A percentile compares a stretch with the other conserved stretches of the same genome.
These are phyloP conservation scores for Termitomyces bulborhizus DNA, from an alignment of 768 basidiomycete species.

Conservation along the genomic window DNA sequence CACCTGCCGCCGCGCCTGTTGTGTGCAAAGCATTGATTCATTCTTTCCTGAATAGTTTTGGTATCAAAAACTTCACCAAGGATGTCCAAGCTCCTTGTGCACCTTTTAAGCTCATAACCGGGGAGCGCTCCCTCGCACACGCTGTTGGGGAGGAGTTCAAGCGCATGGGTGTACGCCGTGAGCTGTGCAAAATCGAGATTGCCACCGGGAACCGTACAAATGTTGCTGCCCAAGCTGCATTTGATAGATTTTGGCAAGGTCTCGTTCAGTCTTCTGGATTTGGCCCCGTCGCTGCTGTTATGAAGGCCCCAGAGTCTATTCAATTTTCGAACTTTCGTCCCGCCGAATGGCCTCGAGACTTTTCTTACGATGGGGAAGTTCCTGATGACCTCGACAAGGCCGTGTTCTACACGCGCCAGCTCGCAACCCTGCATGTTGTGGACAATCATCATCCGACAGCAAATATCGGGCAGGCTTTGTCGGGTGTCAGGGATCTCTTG, in stretches of 20 bases:
- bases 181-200: conserved; percentile 17
- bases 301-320: conserved; percentile 6
- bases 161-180: conserved; percentile 17
- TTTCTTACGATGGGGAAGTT: not conserved
- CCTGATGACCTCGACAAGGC: not conserved
- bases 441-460: not conserved
- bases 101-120: conserved; percentile 22
- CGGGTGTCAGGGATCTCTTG: conserved; percentile 1
- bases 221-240: conserved; percentile 1
- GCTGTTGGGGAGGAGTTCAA: conserved; percentile 23
- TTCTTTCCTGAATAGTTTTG: conserved; percentile 17
- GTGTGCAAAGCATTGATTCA: conserved; percentile 23
- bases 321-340: conserved; percentile 2
- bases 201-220: conserved; percentile 3
- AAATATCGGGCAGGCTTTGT: not conserved
- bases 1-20: conserved; percentile 22
- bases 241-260: conserved; percentile 5
- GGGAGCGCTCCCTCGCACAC: conserved; percentile 16
- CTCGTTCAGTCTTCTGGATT: conserved; percentile 3
- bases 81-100: not conserved
- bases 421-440: not conserved
- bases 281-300: not conserved
- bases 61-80: not conserved
- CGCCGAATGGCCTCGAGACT: not conserved
- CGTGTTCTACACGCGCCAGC: conserved; percentile 5